phyloP scores from a whole-genome alignment of 73 alveolate species.

The Uronychia setigera region DNA sequence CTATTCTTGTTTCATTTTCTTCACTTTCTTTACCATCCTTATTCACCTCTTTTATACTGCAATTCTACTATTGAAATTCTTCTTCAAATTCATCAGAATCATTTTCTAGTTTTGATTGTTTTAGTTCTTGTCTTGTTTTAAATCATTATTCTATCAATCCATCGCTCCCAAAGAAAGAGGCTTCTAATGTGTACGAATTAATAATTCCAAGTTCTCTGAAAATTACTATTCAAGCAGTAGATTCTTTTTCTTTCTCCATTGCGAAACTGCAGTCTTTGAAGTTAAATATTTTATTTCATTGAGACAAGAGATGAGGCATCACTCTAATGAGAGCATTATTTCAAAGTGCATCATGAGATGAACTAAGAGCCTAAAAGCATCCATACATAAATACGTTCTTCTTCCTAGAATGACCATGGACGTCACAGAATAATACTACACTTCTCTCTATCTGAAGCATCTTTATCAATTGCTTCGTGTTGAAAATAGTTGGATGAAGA shows the following conservation, averaged over 20 bases:
- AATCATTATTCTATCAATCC: not conserved
- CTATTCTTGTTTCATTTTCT: not conserved
- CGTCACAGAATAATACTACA: slow-evolving; percentile 70
- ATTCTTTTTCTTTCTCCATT: slow-evolving; percentile 47
- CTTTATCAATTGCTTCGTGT: slow-evolving; percentile 72
- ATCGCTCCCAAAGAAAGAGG: slow-evolving; percentile 49
- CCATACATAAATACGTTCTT: slow-evolving; percentile 57
- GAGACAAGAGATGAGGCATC: slow-evolving; percentile 45
- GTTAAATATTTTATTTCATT: slow-evolving; percentile 52
- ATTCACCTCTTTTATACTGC: too few relatives aligned
- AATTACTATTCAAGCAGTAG: slow-evolving; percentile 45
- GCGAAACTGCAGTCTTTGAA: slow-evolving; percentile 64
- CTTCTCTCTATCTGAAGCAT: slow-evolving; percentile 66
- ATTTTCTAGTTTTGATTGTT: too few relatives aligned
- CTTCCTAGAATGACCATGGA: slow-evolving; percentile 85
- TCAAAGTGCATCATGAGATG: slow-evolving; percentile 17
- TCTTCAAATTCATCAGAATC: too few relatives aligned
- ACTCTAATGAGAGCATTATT: slow-evolving; percentile 23
- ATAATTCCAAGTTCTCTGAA: slow-evolving; percentile 23
- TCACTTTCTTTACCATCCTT: too few relatives aligned
- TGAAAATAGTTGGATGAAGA: slow-evolving; percentile 84
- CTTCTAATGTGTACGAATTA: slow-evolving; percentile 49
- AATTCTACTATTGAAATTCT: too few relatives aligned
- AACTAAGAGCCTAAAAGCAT: slow-evolving; percentile 48
- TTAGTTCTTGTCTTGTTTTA: not conserved